phyloP scores from a whole-genome alignment of 192 early-diverging fungal species.

The Coemansia sp. region DNA sequence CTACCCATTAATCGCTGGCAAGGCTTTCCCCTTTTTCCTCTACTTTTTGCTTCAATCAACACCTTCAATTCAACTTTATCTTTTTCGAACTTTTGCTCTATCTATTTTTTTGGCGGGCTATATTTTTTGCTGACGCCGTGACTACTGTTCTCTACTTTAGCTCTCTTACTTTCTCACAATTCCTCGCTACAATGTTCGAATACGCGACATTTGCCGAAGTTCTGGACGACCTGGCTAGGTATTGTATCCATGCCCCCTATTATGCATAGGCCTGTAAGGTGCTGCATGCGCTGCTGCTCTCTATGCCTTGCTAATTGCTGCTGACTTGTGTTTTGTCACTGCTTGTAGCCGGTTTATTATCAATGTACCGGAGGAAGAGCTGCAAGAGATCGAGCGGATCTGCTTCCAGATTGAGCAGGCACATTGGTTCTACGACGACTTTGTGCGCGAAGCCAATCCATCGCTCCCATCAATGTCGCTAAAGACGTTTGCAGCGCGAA shows the following conservation, averaged over 20 bases:
- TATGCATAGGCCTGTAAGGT: not conserved
- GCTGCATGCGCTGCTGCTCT: not conserved
- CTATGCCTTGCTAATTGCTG: not conserved
- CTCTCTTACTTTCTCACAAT: not conserved
- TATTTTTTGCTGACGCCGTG: not conserved
- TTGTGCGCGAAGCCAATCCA: conserved; percentile 84
- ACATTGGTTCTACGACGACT: conserved; percentile 99
- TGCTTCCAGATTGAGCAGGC: conserved; percentile 99
- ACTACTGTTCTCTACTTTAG: conserved; percentile 3
- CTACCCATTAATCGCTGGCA: not conserved
- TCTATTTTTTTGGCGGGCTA: not conserved
- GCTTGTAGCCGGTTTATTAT: conserved; percentile 87
- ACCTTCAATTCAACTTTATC: not conserved
- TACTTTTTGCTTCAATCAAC: not conserved
- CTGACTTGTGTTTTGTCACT: conserved; percentile 22
- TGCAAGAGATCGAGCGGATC: conserved; percentile 90
- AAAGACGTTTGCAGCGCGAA: conserved; percentile 76
- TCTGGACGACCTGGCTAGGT: conserved; percentile 83
- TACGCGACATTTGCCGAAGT: conserved; percentile 76
- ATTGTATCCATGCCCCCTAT: not conserved
- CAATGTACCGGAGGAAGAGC: conserved; percentile 95
- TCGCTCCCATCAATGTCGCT: conserved; percentile 80
- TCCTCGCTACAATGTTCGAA: conserved; percentile 52
- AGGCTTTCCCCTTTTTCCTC: not conserved
- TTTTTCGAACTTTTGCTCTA: not conserved